Conservation (phyloP, 1,139 yeast genomes). For the Candida sojae region DNA sequence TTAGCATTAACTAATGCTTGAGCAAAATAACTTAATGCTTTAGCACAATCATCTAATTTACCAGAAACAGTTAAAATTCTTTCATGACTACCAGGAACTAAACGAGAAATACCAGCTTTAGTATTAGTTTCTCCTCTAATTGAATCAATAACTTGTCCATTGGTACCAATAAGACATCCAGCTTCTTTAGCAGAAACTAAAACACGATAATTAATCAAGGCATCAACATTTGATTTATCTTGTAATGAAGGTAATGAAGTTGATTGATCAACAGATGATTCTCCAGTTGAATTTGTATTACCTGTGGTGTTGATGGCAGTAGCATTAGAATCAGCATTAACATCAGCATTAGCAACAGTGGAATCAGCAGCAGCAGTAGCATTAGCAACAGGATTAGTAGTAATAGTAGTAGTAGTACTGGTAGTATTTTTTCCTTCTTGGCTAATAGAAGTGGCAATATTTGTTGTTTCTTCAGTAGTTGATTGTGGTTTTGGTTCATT, state of each 20-base stretch:
- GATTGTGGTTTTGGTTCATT: slow-evolving; percentile 14
- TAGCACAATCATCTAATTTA: slow-evolving; percentile 69
- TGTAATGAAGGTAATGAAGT: slow-evolving; percentile 32
- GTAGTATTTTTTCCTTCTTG: neutral
- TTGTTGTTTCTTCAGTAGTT: slow-evolving; percentile 1
- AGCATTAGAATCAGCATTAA: neutral
- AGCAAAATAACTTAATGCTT: slow-evolving; percentile 73
- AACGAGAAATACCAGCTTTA: slow-evolving; percentile 86
- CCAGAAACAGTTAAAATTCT: slow-evolving; percentile 84
- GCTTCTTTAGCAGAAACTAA: slow-evolving; percentile 86
- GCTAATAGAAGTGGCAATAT: neutral
- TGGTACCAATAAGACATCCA: slow-evolving; percentile 87
- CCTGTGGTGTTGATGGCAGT: neutral
- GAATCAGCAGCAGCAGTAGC: neutral
- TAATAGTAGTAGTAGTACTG: slow-evolving; percentile 6
- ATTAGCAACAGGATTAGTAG: slow-evolving; percentile 1
- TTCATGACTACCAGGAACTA: slow-evolving; percentile 80
- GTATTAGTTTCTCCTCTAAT: slow-evolving; percentile 78
- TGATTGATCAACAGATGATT: slow-evolving; percentile 10
- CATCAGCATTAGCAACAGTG: neutral
- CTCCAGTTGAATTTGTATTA: neutral
- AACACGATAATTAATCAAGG: slow-evolving; percentile 61
- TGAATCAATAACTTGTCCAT: slow-evolving; percentile 77
- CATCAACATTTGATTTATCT: slow-evolving; percentile 30
- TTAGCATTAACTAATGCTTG: slow-evolving; percentile 54